phyloP scores from a whole-genome alignment of 1,284 basidiomycete genomes.

The Inonotus hispidus region DNA sequence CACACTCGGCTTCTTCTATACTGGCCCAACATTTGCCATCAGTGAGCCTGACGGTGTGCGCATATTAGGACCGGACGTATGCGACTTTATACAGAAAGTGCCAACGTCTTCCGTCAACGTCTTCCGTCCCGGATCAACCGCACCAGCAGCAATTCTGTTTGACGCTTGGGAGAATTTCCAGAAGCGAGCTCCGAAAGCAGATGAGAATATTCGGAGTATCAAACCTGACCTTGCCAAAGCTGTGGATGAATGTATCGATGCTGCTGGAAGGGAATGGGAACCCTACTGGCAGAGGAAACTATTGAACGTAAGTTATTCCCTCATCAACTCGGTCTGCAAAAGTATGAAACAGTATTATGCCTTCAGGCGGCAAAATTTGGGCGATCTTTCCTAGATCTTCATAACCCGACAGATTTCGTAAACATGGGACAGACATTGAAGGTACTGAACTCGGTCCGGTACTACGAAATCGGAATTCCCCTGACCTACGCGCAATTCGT shows the following conservation, averaged over 20 bases:
- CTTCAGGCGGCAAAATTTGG: conserved; percentile 90
- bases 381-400: conserved; percentile 86
- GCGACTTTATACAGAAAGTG: conserved; percentile 92
- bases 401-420: conserved; percentile 88
- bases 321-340: neutral
- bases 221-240: conserved; percentile 81
- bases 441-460: conserved; percentile 91
- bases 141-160: conserved; percentile 87
- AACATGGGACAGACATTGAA: conserved; percentile 88
- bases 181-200: conserved; percentile 80
- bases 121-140: conserved; percentile 89
- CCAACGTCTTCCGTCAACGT: conserved; percentile 77
- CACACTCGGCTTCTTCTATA: conserved; percentile 77
- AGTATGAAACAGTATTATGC: neutral
- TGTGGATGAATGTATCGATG: conserved; percentile 90
- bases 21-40: conserved; percentile 71
- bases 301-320: conserved; percentile 57
- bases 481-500: conserved; percentile 87
- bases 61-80: conserved; percentile 72
- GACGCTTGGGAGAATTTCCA: conserved; percentile 91
- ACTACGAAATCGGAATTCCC: conserved; percentile 90
- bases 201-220: conserved; percentile 89
- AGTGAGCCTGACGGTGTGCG: conserved; percentile 88
- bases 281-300: conserved; percentile 84
- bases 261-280: conserved; percentile 91